Evolutionary conservation across 2,329 filamentous ascomycete species (phyloP).

Genomic region (Fusarium secorum): DNA sequence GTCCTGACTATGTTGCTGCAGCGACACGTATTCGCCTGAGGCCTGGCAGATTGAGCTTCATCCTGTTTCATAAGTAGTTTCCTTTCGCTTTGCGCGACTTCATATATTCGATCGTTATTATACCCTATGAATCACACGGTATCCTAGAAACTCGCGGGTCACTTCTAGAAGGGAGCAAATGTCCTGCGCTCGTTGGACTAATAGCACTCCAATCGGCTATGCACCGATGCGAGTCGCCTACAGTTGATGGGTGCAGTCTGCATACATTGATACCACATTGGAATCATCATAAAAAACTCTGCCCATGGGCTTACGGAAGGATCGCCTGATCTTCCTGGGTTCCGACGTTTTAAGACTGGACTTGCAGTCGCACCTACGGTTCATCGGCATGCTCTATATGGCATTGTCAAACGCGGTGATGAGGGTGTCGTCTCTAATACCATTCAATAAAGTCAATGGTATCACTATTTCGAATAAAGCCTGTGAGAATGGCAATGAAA

Average conservation of each 20-base stretch:
- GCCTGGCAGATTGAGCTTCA: neutral
- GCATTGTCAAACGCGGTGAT: too few species aligned
- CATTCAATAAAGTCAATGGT: neutral
- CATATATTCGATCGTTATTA: neutral
- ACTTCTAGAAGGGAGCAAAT: neutral
- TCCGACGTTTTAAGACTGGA: neutral
- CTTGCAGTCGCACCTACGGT: neutral
- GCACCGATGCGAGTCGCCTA: fast-evolving
- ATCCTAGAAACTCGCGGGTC: neutral
- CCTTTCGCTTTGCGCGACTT: neutral
- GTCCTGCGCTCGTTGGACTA: too few species aligned
- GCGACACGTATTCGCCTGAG: neutral
- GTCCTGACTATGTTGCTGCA: fast-evolving
- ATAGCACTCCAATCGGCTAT: neutral
- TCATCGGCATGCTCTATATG: neutral
- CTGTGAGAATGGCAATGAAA: too few species aligned
- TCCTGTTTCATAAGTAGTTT: neutral
- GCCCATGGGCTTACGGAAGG: fast-evolving
- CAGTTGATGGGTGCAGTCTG: neutral
- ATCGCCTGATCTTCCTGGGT: neutral
- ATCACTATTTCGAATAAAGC: fast-evolving
- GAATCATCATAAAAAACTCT: neutral
- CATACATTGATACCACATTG: too few species aligned
- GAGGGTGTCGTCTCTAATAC: fast-evolving
- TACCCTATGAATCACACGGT: fast-evolving